Percentiles rank a stretch among this genome's conserved stretches.
Conservation (phyloP, 2,329 filamentous ascomycete species). For the Neofusicoccum parvum region DNA sequence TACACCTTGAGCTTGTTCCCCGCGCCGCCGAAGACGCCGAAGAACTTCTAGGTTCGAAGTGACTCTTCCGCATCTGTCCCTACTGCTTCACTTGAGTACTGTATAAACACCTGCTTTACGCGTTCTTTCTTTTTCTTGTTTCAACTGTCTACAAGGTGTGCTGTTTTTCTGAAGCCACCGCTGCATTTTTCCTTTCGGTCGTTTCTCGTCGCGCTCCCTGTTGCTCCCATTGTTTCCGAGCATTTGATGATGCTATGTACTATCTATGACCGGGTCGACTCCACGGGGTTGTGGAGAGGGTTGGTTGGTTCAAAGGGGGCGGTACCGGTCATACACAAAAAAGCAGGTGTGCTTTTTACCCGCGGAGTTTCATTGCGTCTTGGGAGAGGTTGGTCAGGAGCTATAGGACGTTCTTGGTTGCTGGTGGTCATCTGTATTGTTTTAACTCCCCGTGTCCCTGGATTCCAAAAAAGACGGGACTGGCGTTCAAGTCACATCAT, state of each 20-base stretch:
- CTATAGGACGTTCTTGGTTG: slow-evolving; percentile 1
- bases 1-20: slow-evolving; percentile 37
- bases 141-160: slow-evolving; percentile 8
- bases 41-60: not conserved
- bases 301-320: slow-evolving; percentile 10
- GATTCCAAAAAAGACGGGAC: slow-evolving; percentile 14
- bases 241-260: slow-evolving; percentile 19
- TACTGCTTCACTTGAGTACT: not conserved
- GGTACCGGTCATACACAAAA: slow-evolving; percentile 17
- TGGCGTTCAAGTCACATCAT: slow-evolving; percentile 3
- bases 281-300: slow-evolving; percentile 13
- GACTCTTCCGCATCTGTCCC: not conserved
- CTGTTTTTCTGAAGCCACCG: slow-evolving; percentile 20
- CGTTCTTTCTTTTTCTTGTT: not conserved
- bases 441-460: not conserved
- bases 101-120: slow-evolving; percentile 7
- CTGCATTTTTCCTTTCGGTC: not conserved
- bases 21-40: slow-evolving; percentile 29
- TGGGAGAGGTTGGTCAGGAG: slow-evolving; percentile 6
- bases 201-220: not conserved
- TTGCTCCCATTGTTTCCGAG: not conserved
- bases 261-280: slow-evolving; percentile 17
- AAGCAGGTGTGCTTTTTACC: slow-evolving; percentile 12
- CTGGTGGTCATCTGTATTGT: not conserved
- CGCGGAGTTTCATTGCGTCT: slow-evolving; percentile 13